Percentiles rank a stretch among this genome's conserved stretches.
Evolutionary conservation across 2,329 filamentous ascomycete species (phyloP).

Genomic region (Colletotrichum liriopes): DNA sequence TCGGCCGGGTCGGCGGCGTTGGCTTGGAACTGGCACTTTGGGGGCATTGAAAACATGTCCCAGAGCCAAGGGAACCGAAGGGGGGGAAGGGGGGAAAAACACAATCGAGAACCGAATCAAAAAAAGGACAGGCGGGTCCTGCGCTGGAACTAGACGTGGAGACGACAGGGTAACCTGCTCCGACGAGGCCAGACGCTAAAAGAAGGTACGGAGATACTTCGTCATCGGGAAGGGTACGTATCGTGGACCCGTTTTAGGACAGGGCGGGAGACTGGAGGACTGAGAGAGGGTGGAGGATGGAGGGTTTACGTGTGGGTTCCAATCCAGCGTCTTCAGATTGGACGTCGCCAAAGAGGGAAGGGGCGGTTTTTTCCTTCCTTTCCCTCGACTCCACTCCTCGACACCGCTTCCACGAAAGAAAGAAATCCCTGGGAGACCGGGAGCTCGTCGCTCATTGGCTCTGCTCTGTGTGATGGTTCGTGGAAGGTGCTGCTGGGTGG

Average conservation of each 20-base stretch:
- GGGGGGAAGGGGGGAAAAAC: background rate
- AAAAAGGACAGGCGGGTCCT: slow-evolving; percentile 18
- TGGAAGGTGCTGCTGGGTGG: slow-evolving; percentile 1
- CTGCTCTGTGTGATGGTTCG: background rate
- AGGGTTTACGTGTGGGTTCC: slow-evolving; percentile 13
- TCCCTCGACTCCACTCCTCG: slow-evolving; percentile 10
- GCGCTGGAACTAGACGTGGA: slow-evolving; percentile 24
- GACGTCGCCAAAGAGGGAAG: slow-evolving; percentile 25
- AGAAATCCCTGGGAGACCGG: slow-evolving; percentile 2
- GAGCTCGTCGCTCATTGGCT: slow-evolving; percentile 9
- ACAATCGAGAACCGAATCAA: background rate
- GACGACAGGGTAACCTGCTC: slow-evolving; percentile 31
- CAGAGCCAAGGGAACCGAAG: background rate
- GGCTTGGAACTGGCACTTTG: slow-evolving; percentile 2
- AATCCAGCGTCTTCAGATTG: slow-evolving; percentile 24
- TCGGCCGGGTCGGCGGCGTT: slow-evolving; percentile 3
- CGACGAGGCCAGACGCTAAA: slow-evolving; percentile 13
- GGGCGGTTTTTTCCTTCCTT: background rate
- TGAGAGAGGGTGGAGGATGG: background rate
- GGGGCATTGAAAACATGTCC: background rate
- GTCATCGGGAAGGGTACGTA: slow-evolving; percentile 21
- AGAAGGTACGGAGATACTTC: slow-evolving; percentile 26
- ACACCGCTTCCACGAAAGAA: slow-evolving; percentile 17
- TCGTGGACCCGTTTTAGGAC: slow-evolving; percentile 25
- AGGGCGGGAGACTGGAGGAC: background rate